Percentiles rank a stretch among this genome's conserved stretches.
These are phyloP conservation scores for Teunomyces panamensis DNA, from an alignment of 805 yeast genomes.

Conservation along the genomic window DNA sequence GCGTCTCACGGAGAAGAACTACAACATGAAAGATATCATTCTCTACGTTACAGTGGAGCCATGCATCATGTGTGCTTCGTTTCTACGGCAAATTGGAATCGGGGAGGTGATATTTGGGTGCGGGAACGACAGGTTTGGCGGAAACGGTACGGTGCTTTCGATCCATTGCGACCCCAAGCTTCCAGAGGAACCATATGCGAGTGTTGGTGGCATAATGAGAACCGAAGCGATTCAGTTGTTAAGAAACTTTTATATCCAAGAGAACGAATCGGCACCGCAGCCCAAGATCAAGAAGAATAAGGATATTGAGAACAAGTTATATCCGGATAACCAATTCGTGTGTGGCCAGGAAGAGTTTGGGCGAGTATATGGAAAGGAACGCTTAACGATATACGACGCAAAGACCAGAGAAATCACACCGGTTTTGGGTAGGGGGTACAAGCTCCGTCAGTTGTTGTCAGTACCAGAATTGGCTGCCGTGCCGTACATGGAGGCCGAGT, in stretches of 20 bases:
- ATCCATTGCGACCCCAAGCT: constrained; percentile 30
- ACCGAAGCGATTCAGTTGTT: constrained; percentile 81
- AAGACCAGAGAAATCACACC: constrained; percentile 27
- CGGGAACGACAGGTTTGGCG: constrained; percentile 94
- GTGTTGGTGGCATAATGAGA: constrained; percentile 75
- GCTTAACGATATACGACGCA: constrained; percentile 13
- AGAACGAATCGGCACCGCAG: constrained; percentile 80
- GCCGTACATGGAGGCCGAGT: constrained; percentile 12
- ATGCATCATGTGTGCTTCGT: constrained; percentile 96
- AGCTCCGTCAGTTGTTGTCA: constrained; percentile 7
- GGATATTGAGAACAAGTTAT: constrained; percentile 52
- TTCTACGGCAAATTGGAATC: constrained; percentile 77
- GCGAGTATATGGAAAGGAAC: constrained; percentile 45
- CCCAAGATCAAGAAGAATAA: constrained; percentile 74
- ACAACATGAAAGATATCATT: constrained; percentile 50
- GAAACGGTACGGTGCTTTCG: constrained; percentile 82
- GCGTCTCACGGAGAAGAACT: constrained; percentile 14
- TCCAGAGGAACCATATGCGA: constrained; percentile 39
- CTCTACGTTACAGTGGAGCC: constrained; percentile 97
- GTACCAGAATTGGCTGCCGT: constrained; percentile 5
- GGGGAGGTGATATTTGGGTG: constrained; percentile 82
- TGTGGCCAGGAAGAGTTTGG: constrained; percentile 50
- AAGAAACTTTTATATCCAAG: constrained; percentile 79
- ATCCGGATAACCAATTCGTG: constrained; percentile 57
- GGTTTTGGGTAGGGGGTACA: constrained; percentile 18